These are phyloP conservation scores for Pestalotiopsis sp. DNA, from an alignment of 2,329 filamentous ascomycete species.

Conservation along the genomic window DNA sequence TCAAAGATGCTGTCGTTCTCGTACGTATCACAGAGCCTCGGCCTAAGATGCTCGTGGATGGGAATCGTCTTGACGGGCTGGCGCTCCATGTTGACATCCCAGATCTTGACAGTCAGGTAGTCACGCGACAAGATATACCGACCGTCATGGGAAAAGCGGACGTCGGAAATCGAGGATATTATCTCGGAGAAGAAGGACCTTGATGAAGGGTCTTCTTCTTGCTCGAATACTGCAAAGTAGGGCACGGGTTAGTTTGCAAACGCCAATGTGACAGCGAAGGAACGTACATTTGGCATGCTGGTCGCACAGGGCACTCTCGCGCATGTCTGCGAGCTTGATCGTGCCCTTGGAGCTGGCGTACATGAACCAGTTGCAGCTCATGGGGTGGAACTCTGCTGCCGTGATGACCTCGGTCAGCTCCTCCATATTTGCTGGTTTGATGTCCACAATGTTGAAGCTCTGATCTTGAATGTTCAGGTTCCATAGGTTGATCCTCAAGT, in stretches of 20 bases:
- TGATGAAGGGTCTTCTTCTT: conserved; percentile 96
- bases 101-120: conserved; percentile 98
- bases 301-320: conserved; percentile 93
- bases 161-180: conserved; percentile 98
- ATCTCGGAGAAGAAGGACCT: conserved; percentile 99
- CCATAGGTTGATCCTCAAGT: conserved; percentile 97
- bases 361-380: conserved; percentile 99
- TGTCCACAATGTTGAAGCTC: conserved; percentile 99
- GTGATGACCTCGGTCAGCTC: conserved; percentile 99
- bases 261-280: neutral
- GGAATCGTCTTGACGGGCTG: conserved; percentile 98
- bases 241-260: neutral
- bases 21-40: conserved; percentile 94
- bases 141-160: conserved; percentile 95
- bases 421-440: conserved; percentile 99
- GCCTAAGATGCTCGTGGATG: conserved; percentile 95
- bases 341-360: conserved; percentile 99
- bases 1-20: conserved; percentile 99
- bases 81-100: conserved; percentile 99
- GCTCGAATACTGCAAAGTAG: conserved; percentile 81
- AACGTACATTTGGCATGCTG: conserved; percentile 89
- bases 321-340: conserved; percentile 98
- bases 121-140: conserved; percentile 97
- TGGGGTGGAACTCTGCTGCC: conserved; percentile 94
- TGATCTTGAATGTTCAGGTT: conserved; percentile 99